phyloP scores from a whole-genome alignment of 1,139 yeast species.

The Blastobotrys capitulatus region DNA sequence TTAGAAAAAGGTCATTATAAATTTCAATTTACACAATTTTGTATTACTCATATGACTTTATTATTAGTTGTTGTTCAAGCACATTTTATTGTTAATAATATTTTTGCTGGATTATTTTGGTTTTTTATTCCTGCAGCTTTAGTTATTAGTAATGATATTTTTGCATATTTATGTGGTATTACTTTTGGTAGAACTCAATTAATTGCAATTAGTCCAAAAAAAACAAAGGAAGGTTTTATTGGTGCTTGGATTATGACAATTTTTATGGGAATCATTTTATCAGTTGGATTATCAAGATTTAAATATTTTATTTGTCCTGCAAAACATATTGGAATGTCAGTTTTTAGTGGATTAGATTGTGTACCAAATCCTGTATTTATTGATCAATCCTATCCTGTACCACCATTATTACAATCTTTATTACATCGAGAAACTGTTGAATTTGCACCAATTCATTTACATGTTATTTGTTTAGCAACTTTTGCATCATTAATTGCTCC shows the following conservation, averaged over 20 bases:
- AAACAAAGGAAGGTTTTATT: constrained; percentile 93
- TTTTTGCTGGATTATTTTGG: constrained; percentile 91
- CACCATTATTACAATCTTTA: constrained; percentile 53
- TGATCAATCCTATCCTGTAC: constrained; percentile 71
- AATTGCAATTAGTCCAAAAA: constrained; percentile 91
- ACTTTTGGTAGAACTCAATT: constrained; percentile 92
- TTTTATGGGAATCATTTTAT: constrained; percentile 60
- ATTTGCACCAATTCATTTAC: constrained; percentile 84
- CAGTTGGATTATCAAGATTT: constrained; percentile 58
- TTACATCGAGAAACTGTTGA: constrained; percentile 47
- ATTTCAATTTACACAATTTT: constrained; percentile 91
- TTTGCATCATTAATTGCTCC: constrained; percentile 98
- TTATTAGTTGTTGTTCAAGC: constrained; percentile 90
- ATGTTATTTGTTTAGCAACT: constrained; percentile 77
- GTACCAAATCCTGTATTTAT: constrained; percentile 83
- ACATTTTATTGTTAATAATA: constrained; percentile 85
- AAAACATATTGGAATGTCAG: constrained; percentile 50
- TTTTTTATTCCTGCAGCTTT: constrained; percentile 85
- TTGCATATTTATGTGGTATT: constrained; percentile 95
- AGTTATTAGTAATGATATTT: constrained; percentile 91
- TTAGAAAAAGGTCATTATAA: constrained; percentile 83
- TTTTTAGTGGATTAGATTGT: constrained; percentile 63
- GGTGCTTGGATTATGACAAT: constrained; percentile 98
- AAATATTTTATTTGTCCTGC: constrained; percentile 89
- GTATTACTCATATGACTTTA: constrained; percentile 91